Evolutionary conservation across 768 basidiomycete genomes (phyloP), one percentile per base, ranked within the genome.

Genomic region (Pulveroboletus ravenelii): DNA sequence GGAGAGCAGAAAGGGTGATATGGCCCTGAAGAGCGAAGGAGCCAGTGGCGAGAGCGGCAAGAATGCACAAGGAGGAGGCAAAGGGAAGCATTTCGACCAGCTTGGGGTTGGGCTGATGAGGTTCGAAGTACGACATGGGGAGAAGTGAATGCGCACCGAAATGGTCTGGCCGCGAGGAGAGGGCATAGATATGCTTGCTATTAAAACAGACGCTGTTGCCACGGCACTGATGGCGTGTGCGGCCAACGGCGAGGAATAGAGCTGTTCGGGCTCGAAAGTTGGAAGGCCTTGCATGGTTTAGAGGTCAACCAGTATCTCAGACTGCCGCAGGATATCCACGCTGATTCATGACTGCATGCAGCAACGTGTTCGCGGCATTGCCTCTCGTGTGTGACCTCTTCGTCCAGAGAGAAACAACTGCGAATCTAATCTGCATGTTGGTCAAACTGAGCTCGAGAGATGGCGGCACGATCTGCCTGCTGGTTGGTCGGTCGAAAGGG

Each of bases 21-120:
- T 20, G 41, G 36, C 54, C 60, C 45, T 65, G 65, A 38, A 69
- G 52, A 25, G 67, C 67, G 15, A 70, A 54, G 23, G 69, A 63
- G 6, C 67, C 67, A 14, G 62, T 63, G 5, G 63, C 63, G 27
- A 69, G 62, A 43, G 68, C 68, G 14, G 63, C 69, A 9, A 70
- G 67, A 37, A 70, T 60, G 40, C 69, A 70, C 5, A 69, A 13
- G 5, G 59, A 63, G 14, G 66, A 70, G 31, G 67, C 68, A 41
- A 70, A 70, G 29, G 67, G 67, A 37, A 68, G 61, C 64, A 70
- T 70, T 59, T 70, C 67, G 57, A 67, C 66, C 61, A 70, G 63
- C 67, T 68, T 63, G 37, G 50, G 61, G 32, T 56, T 50, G 20
- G 49, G 31, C 43, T 32, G 37, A 52, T 55, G 48, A 59, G 52